Evolutionary conservation across 2,329 filamentous ascomycete species (phyloP), one percentile per base, ranked within the genome.

Genomic region (Fusarium hostae): DNA sequence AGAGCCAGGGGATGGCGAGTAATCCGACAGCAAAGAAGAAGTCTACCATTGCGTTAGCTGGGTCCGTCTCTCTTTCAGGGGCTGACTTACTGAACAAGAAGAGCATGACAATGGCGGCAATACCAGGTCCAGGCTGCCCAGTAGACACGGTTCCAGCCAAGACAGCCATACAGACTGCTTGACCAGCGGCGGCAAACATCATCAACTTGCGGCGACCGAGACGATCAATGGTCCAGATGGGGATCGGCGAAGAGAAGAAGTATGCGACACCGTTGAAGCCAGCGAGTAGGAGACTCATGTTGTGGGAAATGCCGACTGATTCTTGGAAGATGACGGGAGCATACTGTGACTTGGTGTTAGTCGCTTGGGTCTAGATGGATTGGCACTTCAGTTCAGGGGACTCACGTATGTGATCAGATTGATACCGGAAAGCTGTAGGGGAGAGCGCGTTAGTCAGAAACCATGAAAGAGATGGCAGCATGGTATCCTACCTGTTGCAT

Each of bases 181-280:
- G 80, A 3, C 80, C 81, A 3, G 67, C 74, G 16, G 76, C 79
- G 3, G 80, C 79, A 26, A 82, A 89, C 76, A 90, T 84, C 84
- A 90, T 87, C 77, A 90, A 82, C 75, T 88, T 89, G 12, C 88
- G 82, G 9, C 88, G 84, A 22, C 88, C 88, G 69, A 85, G 85
- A 4, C 77, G 76, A 39, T 81, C 80, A 32, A 81, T 80, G 28
- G 80, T 60, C 77, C 79, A 81, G 37, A 81, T 80, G 0, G 79
- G 78, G 5, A 81, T 74, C 22, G 66, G 28, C 0, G 63, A 7
- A 75, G 68, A n/a, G 24, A 81, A 51, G 44, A 80, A 79, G 66
- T 80, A 80, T 2, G 78, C 77, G n/a, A 81, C 68, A 15, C 84
- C 83, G 59, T 85, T 85, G 72, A 87, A 86, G 1, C 89, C 87